Conservation (phyloP, 306 rosid genomes). For the Glycyrrhiza uralensis region DNA sequence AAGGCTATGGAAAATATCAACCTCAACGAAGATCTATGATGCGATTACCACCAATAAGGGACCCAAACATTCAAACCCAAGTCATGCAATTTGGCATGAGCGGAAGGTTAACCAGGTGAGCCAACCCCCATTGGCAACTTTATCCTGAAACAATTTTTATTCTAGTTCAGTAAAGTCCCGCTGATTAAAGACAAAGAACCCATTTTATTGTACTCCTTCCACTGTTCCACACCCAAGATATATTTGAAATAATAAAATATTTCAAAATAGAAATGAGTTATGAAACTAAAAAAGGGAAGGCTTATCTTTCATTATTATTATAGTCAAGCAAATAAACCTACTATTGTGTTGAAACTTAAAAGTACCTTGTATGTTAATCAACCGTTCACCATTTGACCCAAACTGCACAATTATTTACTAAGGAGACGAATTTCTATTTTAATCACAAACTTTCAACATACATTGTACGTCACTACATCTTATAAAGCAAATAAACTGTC, state of each 20-base stretch:
- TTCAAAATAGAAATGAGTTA: neutral
- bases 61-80: neutral
- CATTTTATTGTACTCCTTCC: neutral
- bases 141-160: neutral
- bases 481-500: conserved; percentile 13
- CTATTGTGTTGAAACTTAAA: neutral
- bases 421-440: conserved; percentile 12
- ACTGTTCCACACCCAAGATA: neutral
- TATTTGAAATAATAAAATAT: neutral
- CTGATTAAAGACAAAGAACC: neutral
- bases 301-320: neutral
- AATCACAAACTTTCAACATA: conserved; percentile 3
- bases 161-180: neutral
- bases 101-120: neutral
- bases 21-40: neutral
- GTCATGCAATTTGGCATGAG: neutral
- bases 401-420: neutral
- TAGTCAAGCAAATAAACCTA: conserved; percentile 3
- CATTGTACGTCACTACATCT: neutral
- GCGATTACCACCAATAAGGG: neutral
- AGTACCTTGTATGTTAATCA: neutral
- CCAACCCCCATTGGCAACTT: neutral
- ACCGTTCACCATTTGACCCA: neutral
- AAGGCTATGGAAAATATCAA: neutral
- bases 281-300: neutral